A percentile compares a stretch with the other conserved stretches of the same genome.
Conservation (phyloP, 768 basidiomycete genomes). For the Agrocybe chaxingu region DNA sequence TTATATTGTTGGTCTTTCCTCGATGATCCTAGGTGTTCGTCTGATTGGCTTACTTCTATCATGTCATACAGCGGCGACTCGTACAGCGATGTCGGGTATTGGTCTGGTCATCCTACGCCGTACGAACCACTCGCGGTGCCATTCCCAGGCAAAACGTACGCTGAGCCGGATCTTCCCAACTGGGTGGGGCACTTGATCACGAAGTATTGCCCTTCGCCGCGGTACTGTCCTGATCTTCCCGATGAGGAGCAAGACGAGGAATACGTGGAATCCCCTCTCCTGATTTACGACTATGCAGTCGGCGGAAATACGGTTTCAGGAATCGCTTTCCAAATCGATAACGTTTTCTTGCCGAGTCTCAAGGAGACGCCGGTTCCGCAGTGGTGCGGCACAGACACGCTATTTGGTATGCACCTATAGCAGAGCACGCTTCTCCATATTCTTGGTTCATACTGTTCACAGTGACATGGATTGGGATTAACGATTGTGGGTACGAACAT, state of each 20-base stretch:
- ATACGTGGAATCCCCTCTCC: conserved; percentile 30
- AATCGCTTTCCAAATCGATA: conserved; percentile 35
- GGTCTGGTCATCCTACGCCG: conserved; percentile 27
- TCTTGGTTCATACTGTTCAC: not conserved
- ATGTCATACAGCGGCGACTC: conserved; percentile 52
- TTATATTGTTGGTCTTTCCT: conserved; percentile 46
- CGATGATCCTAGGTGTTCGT: not conserved
- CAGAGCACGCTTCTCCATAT: not conserved
- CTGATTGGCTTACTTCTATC: not conserved
- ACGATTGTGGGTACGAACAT: conserved; percentile 41
- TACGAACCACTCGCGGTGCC: conserved; percentile 43
- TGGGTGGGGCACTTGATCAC: conserved; percentile 60
- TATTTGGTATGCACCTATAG: conserved; percentile 39
- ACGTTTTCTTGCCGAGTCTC: conserved; percentile 34
- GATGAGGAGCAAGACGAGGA: conserved; percentile 22
- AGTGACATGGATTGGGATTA: conserved; percentile 69
- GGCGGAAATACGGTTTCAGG: conserved; percentile 47
- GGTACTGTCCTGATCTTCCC: conserved; percentile 22
- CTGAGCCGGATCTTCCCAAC: conserved; percentile 45
- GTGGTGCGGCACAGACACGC: conserved; percentile 39
- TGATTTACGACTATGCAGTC: conserved; percentile 57
- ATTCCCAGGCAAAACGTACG: conserved; percentile 49
- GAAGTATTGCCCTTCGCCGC: conserved; percentile 32
- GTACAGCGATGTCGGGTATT: conserved; percentile 42
- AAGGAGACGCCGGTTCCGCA: conserved; percentile 28